These are phyloP conservation scores for Phytophthora europaea DNA, from an alignment of 352 stramenopile species.

Conservation along the genomic window DNA sequence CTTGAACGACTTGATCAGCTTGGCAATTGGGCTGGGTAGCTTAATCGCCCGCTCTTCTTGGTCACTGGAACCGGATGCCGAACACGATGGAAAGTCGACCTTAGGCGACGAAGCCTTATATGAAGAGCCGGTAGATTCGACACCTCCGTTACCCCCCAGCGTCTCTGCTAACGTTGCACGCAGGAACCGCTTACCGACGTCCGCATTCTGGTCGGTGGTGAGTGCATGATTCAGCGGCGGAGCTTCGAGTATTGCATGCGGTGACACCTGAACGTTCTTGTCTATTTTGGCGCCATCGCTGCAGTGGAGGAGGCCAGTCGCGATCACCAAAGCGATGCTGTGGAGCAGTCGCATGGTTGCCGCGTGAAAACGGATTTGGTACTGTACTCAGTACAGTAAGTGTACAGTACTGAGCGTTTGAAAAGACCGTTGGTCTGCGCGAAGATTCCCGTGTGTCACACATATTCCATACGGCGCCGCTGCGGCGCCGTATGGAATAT, in stretches of 20 bases:
- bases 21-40: background rate
- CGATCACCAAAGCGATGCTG: background rate
- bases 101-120: background rate
- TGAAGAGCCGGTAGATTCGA: background rate
- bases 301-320: background rate
- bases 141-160: background rate
- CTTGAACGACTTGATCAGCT: constrained; percentile 1
- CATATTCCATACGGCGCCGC: too few species aligned
- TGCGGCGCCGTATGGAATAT: too few species aligned
- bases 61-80: background rate
- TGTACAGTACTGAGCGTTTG: too few species aligned
- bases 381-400: too few species aligned
- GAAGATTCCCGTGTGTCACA: too few species aligned
- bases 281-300: background rate
- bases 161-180: background rate
- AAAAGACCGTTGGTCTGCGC: too few species aligned
- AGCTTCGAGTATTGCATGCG: background rate
- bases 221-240: background rate
- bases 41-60: constrained; percentile 8
- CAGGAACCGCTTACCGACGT: background rate
- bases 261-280: background rate
- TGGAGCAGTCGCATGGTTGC: background rate
- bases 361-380: background rate
- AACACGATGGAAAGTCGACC: background rate
- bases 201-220: background rate